A percentile compares a stretch with the other conserved stretches of the same genome.
Conservation (phyloP, 768 basidiomycete species). For the Trametes sanguinea region DNA sequence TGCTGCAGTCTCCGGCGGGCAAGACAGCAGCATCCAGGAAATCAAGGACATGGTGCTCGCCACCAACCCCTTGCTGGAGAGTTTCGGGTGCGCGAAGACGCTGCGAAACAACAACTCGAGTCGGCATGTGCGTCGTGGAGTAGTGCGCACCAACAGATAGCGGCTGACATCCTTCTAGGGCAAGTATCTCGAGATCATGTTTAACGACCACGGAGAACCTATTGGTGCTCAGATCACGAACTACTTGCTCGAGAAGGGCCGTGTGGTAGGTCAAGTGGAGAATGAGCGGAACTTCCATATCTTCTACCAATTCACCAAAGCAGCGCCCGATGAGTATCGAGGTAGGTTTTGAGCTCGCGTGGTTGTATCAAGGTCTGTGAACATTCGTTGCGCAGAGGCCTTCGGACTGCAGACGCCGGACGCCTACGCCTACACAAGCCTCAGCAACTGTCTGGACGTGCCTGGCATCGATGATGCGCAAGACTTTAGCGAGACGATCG, state of each 20-base stretch:
- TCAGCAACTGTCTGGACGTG: slow-evolving; percentile 91
- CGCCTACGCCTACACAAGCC: slow-evolving; percentile 89
- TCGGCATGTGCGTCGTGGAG: slow-evolving; percentile 75
- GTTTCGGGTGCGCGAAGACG: slow-evolving; percentile 99
- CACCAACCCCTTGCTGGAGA: slow-evolving; percentile 95
- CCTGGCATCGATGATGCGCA: slow-evolving; percentile 85
- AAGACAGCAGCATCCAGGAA: slow-evolving; percentile 90
- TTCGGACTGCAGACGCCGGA: slow-evolving; percentile 97
- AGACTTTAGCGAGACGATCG: slow-evolving; percentile 88
- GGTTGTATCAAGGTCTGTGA: neutral
- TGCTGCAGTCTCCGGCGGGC: slow-evolving; percentile 90
- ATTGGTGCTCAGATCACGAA: slow-evolving; percentile 99
- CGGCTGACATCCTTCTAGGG: slow-evolving; percentile 54
- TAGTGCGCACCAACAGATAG: neutral
- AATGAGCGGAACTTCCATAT: slow-evolving; percentile 98
- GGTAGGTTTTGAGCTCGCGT: slow-evolving; percentile 47
- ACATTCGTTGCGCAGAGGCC: slow-evolving; percentile 56
- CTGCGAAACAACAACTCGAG: slow-evolving; percentile 98
- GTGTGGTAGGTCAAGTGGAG: slow-evolving; percentile 95
- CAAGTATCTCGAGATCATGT: slow-evolving; percentile 99
- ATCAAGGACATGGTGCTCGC: slow-evolving; percentile 99
- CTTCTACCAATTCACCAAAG: slow-evolving; percentile 99
- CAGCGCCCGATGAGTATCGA: slow-evolving; percentile 84
- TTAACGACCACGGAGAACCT: slow-evolving; percentile 89
- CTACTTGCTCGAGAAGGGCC: slow-evolving; percentile 95